A percentile compares a stretch with the other conserved stretches of the same genome.
phyloP scores from a whole-genome alignment of 352 stramenopile genomes.

The Phytophthora brassicae region DNA sequence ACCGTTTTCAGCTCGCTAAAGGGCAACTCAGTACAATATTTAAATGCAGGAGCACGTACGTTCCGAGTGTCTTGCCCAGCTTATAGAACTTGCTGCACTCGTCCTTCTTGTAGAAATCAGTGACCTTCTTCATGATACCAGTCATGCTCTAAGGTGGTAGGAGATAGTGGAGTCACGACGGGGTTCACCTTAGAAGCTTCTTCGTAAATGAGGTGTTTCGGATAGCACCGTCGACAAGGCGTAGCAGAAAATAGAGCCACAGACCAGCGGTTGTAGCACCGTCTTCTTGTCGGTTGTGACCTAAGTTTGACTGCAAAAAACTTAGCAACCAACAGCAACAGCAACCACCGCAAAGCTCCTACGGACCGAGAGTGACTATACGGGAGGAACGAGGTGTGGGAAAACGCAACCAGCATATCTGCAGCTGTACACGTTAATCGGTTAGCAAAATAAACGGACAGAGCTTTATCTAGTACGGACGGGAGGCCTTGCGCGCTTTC shows the following conservation, averaged over 20 bases:
- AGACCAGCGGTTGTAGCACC: too few relatives aligned
- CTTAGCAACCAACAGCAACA: too few relatives aligned
- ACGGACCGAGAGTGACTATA: background rate
- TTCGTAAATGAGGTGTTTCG: slow-evolving; percentile 31
- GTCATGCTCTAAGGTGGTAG: slow-evolving; percentile 43
- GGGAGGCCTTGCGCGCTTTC: slow-evolving; percentile 72
- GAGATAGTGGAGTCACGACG: background rate
- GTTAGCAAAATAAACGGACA: background rate
- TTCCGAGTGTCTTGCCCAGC: slow-evolving; percentile 85
- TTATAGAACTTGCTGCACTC: slow-evolving; percentile 91
- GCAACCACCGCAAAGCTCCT: too few relatives aligned
- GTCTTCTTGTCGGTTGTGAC: slow-evolving; percentile 7
- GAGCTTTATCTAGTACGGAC: slow-evolving; percentile 61
- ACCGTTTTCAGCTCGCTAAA: background rate
- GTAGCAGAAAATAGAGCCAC: slow-evolving; percentile 12
- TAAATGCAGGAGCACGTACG: slow-evolving; percentile 49
- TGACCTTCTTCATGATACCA: slow-evolving; percentile 84
- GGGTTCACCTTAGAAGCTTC: slow-evolving; percentile 17
- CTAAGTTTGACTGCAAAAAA: slow-evolving; percentile 7
- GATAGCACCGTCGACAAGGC: background rate
- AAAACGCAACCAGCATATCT: too few relatives aligned
- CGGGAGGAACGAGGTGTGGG: too few relatives aligned
- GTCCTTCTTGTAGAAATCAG: slow-evolving; percentile 88
- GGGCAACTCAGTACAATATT: background rate
- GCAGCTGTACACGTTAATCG: too few relatives aligned